Conservation (phyloP, 2,329 filamentous ascomycete genomes). For the Cladosporium colombiae region DNA sequence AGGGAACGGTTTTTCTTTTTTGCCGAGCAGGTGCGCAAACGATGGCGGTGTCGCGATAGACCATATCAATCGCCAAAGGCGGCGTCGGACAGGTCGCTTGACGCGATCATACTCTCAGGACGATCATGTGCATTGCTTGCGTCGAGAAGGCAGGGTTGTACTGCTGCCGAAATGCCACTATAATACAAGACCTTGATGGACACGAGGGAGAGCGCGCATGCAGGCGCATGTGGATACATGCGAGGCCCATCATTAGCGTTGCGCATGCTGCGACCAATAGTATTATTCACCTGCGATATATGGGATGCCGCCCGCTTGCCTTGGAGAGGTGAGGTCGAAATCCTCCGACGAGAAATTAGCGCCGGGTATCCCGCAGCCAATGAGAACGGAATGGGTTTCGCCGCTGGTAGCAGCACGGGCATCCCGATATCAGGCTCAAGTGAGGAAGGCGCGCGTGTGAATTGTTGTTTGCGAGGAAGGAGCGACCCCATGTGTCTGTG, state of each 20-base stretch:
- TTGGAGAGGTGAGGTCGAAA: neutral
- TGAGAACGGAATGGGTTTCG: neutral
- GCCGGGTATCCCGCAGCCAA: neutral
- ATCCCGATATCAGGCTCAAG: neutral
- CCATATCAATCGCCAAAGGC: neutral
- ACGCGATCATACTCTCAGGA: neutral
- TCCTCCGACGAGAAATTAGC: neutral
- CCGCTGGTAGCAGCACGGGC: neutral
- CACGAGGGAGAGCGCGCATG: neutral
- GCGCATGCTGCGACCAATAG: neutral
- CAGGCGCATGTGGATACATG: neutral
- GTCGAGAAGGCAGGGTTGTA: neutral
- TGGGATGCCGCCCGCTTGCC: neutral
- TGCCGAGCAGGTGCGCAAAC: neutral
- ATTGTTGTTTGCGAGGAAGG: neutral
- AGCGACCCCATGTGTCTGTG: neutral
- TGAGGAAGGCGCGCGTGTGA: neutral
- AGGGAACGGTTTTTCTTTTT: neutral
- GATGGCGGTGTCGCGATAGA: neutral
- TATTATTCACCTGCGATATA: neutral
- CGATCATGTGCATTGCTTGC: neutral
- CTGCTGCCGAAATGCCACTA: neutral
- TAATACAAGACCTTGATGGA: neutral
- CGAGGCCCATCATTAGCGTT: neutral
- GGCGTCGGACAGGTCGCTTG: neutral